A percentile compares a stretch with the other conserved stretches of the same genome.
Conservation (phyloP, 192 early-diverging fungal species). For the Backusella mclennaniae region DNA sequence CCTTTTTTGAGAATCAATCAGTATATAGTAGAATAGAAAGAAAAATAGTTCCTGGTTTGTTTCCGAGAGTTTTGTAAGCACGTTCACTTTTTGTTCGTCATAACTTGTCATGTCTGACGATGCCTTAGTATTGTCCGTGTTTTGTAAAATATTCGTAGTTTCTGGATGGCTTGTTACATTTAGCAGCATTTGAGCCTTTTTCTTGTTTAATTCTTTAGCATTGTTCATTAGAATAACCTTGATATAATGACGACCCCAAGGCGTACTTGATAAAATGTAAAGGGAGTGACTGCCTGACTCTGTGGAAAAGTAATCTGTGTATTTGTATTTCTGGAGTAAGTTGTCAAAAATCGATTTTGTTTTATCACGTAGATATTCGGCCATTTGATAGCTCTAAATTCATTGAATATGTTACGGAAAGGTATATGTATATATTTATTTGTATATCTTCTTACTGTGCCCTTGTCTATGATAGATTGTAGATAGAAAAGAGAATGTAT, state of each 20-base stretch:
- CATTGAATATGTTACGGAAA: neutral
- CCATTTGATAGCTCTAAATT: neutral
- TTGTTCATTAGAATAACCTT: neutral
- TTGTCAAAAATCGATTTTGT: neutral
- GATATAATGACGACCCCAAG: neutral
- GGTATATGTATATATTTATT: neutral
- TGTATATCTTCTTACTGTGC: neutral
- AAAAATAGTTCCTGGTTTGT: neutral
- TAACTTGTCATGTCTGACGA: too few species aligned
- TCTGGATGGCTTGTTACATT: too few species aligned
- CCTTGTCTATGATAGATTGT: neutral
- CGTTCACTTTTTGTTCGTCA: neutral
- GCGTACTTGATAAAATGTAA: neutral
- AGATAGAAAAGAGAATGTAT: neutral
- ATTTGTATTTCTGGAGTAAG: neutral
- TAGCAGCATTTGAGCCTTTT: neutral
- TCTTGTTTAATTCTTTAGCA: neutral
- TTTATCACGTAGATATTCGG: neutral
- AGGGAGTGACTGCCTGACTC: neutral
- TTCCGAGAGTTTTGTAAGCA: neutral
- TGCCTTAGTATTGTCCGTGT: too few species aligned
- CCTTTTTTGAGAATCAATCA: neutral
- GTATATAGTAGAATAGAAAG: neutral
- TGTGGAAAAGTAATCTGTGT: neutral
- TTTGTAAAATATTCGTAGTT: too few species aligned